phyloP scores from a whole-genome alignment of 768 basidiomycete species.

The Tricholoma terreum region DNA sequence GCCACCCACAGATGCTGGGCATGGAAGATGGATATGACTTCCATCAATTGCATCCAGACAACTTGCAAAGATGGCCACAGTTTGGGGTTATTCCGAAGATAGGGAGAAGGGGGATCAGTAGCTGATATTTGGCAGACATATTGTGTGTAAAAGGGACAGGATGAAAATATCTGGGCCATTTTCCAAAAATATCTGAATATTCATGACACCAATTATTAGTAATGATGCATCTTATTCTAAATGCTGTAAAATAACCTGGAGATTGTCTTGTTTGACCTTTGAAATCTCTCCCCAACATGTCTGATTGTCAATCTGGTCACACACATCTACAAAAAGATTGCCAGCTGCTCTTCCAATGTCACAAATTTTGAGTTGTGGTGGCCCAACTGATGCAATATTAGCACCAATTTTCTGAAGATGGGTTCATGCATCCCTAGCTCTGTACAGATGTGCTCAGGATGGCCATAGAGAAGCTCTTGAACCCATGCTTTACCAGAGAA shows the following conservation, averaged over 20 bases:
- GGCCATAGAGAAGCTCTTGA: no score
- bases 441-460: no score
- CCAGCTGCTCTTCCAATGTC: not conserved
- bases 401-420: no score
- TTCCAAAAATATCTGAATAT: slow-evolving; percentile 7
- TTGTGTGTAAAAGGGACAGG: slow-evolving; percentile 12
- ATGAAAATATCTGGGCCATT: slow-evolving; percentile 1
- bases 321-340: not conserved
- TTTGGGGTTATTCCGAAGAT: no score
- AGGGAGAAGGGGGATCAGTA: no score
- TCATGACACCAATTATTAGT: not conserved
- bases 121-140: slow-evolving; percentile 14
- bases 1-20: not conserved
- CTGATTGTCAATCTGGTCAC: not conserved
- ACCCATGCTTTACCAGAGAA: no score
- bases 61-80: no score
- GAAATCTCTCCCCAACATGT: not conserved
- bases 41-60: no score
- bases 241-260: not conserved
- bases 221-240: not conserved
- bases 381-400: no score
- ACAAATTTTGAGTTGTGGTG: not conserved
- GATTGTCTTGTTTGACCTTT: not conserved
- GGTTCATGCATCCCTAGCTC: no score
- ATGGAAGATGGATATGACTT: no score